Conservation (phyloP, 2,329 filamentous ascomycete genomes). For the Talaromyces sp. region DNA sequence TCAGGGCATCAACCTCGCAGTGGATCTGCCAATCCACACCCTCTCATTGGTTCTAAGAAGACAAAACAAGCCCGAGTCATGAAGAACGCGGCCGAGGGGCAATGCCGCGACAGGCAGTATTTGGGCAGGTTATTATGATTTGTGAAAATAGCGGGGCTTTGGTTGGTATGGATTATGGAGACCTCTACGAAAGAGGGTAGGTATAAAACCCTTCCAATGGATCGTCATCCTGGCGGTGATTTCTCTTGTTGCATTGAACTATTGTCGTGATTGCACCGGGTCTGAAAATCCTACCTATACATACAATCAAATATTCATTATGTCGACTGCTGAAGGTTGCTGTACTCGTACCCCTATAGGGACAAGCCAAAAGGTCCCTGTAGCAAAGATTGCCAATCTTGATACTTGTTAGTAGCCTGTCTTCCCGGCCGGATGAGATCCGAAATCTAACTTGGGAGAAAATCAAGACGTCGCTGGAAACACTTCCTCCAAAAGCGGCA, state of each 20-base stretch:
- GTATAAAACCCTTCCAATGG: background rate
- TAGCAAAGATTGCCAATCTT: slow-evolving; percentile 20
- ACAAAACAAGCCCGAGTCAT: background rate
- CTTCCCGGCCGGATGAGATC: background rate
- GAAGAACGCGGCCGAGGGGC: background rate
- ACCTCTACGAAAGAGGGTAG: background rate
- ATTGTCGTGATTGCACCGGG: background rate
- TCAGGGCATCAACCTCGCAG: background rate
- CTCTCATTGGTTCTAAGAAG: background rate
- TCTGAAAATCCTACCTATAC: background rate
- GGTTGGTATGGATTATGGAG: background rate
- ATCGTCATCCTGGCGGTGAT: background rate
- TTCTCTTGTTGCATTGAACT: background rate
- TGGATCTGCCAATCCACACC: background rate
- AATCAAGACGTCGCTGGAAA: slow-evolving; percentile 40
- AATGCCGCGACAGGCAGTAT: background rate
- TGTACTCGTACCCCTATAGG: slow-evolving; percentile 20
- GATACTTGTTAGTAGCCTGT: slow-evolving; percentile 19
- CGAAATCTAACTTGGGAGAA: background rate
- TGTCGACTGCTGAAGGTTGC: slow-evolving; percentile 17
- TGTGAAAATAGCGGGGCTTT: background rate
- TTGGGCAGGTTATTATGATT: background rate
- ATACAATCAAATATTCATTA: background rate
- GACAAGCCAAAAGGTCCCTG: slow-evolving; percentile 16
- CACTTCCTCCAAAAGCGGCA: slow-evolving; percentile 52